Conservation (phyloP, 2,329 filamentous ascomycete species). For the Graphilbum fragrans region DNA sequence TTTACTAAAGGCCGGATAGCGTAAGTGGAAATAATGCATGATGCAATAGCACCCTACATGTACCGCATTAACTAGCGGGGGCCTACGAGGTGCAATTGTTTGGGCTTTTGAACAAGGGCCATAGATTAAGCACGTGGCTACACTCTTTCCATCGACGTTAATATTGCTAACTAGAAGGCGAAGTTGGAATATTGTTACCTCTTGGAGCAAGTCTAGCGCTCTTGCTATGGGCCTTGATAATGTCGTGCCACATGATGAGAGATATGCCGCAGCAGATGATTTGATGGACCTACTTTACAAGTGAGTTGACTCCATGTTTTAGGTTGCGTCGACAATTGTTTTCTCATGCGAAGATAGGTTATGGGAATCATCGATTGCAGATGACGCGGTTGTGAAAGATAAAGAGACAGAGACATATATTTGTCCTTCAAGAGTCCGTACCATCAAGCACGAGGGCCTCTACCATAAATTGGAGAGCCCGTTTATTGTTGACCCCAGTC, state of each 20-base stretch:
- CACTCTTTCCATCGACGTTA: no score
- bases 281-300: conserved; percentile 11
- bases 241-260: conserved; percentile 10
- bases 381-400: conserved; percentile 4
- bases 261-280: conserved; percentile 11
- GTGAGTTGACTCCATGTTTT: background rate
- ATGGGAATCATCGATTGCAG: conserved; percentile 6
- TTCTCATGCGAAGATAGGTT: conserved; percentile 6
- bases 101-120: no score
- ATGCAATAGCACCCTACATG: no score
- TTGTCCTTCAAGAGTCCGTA: conserved; percentile 4
- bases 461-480: conserved; percentile 1
- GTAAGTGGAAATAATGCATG: background rate
- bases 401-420: background rate
- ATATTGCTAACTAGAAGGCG: background rate
- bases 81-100: no score
- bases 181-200: conserved; percentile 12
- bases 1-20: conserved; percentile 7
- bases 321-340: conserved; percentile 4
- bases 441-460: conserved; percentile 4
- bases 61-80: no score
- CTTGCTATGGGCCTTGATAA: conserved; percentile 7
- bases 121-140: no score
- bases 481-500: conserved; percentile 3
- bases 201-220: conserved; percentile 8